Evolutionary conservation across 305 asterid genomes (phyloP).

Genomic region (Fraxinus angustifolia): DNA sequence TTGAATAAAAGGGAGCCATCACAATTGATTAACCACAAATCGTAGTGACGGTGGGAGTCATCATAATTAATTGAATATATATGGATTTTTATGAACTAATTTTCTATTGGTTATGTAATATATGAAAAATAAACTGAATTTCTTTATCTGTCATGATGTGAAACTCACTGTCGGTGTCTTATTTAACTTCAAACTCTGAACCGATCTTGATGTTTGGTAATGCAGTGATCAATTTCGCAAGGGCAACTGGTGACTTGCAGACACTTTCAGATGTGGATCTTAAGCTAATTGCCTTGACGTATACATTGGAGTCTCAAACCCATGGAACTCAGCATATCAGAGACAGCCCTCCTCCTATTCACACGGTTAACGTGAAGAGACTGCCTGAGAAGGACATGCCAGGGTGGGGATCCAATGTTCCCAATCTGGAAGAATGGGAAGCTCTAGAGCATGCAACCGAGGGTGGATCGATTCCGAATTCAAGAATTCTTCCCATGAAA

Average conservation of each 20-base stretch:
- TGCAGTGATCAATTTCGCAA: conserved; percentile 81
- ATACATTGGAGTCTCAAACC: conserved; percentile 70
- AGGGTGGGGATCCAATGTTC: conserved; percentile 96
- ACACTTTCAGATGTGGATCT: conserved; percentile 97
- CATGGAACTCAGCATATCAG: conserved; percentile 87
- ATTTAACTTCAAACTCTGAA: not conserved
- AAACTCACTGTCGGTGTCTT: not conserved
- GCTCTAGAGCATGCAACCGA: conserved; percentile 73
- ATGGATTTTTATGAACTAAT: not conserved
- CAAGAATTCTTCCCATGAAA: conserved; percentile 74
- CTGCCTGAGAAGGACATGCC: conserved; percentile 94
- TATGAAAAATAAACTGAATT: not conserved
- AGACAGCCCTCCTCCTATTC: conserved; percentile 79
- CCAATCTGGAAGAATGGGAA: conserved; percentile 94
- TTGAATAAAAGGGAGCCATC: not conserved
- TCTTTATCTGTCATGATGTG: not conserved
- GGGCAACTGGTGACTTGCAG: conserved; percentile 94
- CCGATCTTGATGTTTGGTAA: conserved; percentile 18
- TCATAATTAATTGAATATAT: not conserved
- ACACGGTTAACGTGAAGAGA: conserved; percentile 73
- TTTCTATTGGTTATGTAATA: not conserved
- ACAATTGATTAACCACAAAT: not conserved
- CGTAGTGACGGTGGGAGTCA: not conserved
- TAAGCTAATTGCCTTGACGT: conserved; percentile 89
- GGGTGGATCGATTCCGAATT: conserved; percentile 38